Base-by-base conservation (phyloP, 2,329 filamentous ascomycete species). In the Calonectria pseudoturangicola region DNA sequence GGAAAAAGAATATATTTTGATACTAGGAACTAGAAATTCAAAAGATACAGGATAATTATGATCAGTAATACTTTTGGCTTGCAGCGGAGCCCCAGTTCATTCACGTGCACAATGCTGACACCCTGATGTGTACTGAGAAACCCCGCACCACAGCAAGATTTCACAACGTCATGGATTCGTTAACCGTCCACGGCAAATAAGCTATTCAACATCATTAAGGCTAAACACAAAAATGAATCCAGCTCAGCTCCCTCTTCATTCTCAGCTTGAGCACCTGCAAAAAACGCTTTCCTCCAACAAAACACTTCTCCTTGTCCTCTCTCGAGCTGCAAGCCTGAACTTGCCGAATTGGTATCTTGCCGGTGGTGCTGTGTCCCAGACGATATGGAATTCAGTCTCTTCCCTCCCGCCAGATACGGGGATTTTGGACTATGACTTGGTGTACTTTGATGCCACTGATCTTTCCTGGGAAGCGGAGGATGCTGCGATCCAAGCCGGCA, bases 391-490 rank as follows among this genome's bases (percentile, higher is more conserved):
- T 67, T 72, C 77, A 18, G 72, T 82, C 15, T 81, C 81, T 3
- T 58, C 71, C 8, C 72, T 79, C 7, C 75, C 79, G 3, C 76
- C 83, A 0, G 80, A 83, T 9, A 80, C 77, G 0, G 83, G 84
- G 50, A 85, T 85, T 64, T 58, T 76, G 16, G 84, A 85, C 73
- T 85, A 85, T 70, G 84, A 85, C 47, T 73, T 85, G 16, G 78
- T 85, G 25, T 85, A 85, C 56, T 81, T 79, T 12, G 83, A 85
- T 68, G 71, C 45, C 15, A 71, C 79, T 0, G 82, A 85, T 51
- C 63, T 83, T 2, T 85, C 83, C 0, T 85, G 78, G 74, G 82
- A 84, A 36, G 84, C 83, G 8, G 83, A 85, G 16, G 83, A 85
- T 74, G 62, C 56, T 1, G 73, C 80, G 4, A 85, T 85, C 21